phyloP scores from a whole-genome alignment of 352 stramenopile species.

The Thalassiosira mediterranea region DNA sequence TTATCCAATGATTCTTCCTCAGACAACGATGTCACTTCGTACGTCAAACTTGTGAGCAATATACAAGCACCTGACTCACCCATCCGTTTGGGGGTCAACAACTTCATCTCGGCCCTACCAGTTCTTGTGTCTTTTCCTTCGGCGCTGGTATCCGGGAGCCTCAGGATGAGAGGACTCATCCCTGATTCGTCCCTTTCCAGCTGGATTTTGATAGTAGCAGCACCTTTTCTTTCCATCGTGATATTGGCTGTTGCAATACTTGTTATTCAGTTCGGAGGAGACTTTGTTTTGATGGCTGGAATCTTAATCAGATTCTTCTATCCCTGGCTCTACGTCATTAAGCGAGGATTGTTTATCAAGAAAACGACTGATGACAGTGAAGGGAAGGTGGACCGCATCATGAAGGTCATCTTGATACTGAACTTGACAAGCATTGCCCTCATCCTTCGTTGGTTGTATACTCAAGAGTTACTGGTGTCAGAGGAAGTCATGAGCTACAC shows the following conservation, averaged over 20 bases:
- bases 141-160: not conserved
- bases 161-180: conserved; percentile 11
- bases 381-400: not conserved
- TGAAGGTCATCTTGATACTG: not conserved
- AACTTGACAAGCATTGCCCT: not conserved
- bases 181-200: conserved; percentile 14
- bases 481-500: not conserved
- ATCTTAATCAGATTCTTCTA: not conserved
- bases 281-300: not conserved
- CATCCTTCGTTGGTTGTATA: not conserved
- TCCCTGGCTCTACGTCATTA: not conserved
- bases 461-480: not conserved
- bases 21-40: not conserved
- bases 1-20: not conserved
- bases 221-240: conserved; percentile 16
- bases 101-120: not conserved
- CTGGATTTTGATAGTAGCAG: conserved; percentile 15
- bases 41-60: not conserved
- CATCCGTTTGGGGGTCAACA: not conserved
- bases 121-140: not conserved
- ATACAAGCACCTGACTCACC: too few relatives aligned
- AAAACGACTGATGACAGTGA: not conserved
- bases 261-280: not conserved
- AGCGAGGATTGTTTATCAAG: not conserved
- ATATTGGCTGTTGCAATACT: not conserved